phyloP scores from a whole-genome alignment of 305 asterid species.

The Euphrasia arctica region DNA sequence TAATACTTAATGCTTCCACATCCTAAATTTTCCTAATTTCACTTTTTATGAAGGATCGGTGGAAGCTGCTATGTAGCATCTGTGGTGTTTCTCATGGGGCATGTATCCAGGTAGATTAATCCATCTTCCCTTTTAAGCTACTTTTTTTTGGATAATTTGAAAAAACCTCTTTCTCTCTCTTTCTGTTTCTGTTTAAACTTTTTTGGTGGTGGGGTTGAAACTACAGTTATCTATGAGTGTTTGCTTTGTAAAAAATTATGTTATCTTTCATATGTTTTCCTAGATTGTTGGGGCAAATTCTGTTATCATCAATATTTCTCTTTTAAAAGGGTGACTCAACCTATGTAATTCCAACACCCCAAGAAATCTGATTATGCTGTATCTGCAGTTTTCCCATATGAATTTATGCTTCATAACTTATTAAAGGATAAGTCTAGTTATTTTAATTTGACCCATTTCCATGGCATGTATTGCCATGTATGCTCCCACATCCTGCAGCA shows the following conservation, averaged over 20 bases:
- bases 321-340: constrained; percentile 5
- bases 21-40: constrained; percentile 10
- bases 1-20: constrained; percentile 20
- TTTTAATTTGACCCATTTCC: constrained; percentile 14
- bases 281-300: constrained; percentile 12
- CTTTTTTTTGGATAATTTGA: background rate
- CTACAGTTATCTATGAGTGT: background rate
- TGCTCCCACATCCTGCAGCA: constrained; percentile 18
- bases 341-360: constrained; percentile 16
- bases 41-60: constrained; percentile 68
- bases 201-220: constrained; percentile 14
- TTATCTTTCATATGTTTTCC: constrained; percentile 13
- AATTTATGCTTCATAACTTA: constrained; percentile 10
- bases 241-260: background rate
- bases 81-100: constrained; percentile 98
- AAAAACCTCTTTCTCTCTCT: constrained; percentile 10
- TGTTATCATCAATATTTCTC: constrained; percentile 8
- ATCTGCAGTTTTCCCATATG: constrained; percentile 2
- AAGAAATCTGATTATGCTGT: background rate
- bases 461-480: constrained; percentile 15
- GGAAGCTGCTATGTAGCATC: constrained; percentile 96
- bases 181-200: background rate
- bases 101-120: constrained; percentile 81
- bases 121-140: constrained; percentile 19
- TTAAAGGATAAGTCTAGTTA: constrained; percentile 6